Conservation (phyloP, 2,329 filamentous ascomycete species). For the Alternaria alternata region DNA sequence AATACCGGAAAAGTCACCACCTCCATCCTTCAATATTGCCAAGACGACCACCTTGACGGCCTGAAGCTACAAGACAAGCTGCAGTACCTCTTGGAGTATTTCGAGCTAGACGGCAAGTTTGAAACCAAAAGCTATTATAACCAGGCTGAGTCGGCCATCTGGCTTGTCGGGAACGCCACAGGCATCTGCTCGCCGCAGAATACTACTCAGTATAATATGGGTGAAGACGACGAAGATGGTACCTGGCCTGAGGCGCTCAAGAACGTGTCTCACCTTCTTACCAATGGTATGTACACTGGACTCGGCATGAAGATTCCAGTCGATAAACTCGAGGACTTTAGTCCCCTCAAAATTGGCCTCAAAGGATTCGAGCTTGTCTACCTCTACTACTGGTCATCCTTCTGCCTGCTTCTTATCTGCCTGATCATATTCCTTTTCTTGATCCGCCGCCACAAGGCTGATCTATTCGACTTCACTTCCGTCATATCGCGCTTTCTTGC, state of each 20-base stretch:
- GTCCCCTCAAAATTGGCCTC: conserved; percentile 37
- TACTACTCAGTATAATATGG: conserved; percentile 18
- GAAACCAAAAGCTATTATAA: conserved; percentile 35
- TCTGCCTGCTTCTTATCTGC: conserved; percentile 48
- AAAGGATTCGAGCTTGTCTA: conserved; percentile 45
- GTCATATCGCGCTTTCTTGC: conserved; percentile 42
- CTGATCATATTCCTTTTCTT: conserved; percentile 51
- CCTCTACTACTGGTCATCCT: conserved; percentile 50
- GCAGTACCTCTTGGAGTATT: conserved; percentile 33
- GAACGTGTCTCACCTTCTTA: conserved; percentile 31
- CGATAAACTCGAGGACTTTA: conserved; percentile 35
- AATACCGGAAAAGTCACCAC: conserved; percentile 53
- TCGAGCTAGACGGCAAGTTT: conserved; percentile 41
- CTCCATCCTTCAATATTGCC: conserved; percentile 51
- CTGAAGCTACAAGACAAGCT: conserved; percentile 41
- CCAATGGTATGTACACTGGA: conserved; percentile 43
- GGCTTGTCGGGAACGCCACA: conserved; percentile 40
- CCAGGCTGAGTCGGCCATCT: conserved; percentile 22
- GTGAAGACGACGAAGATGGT: conserved; percentile 4
- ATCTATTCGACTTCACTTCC: conserved; percentile 52
- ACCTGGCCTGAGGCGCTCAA: conserved; percentile 32
- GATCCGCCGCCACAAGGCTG: conserved; percentile 50
- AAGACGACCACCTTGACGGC: conserved; percentile 39
- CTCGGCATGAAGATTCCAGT: conserved; percentile 47
- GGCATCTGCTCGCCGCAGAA: conserved; percentile 42